These are phyloP conservation scores for Colletotrichum lindemuthianum DNA, from an alignment of 2,329 filamentous ascomycete species.

Conservation along the genomic window DNA sequence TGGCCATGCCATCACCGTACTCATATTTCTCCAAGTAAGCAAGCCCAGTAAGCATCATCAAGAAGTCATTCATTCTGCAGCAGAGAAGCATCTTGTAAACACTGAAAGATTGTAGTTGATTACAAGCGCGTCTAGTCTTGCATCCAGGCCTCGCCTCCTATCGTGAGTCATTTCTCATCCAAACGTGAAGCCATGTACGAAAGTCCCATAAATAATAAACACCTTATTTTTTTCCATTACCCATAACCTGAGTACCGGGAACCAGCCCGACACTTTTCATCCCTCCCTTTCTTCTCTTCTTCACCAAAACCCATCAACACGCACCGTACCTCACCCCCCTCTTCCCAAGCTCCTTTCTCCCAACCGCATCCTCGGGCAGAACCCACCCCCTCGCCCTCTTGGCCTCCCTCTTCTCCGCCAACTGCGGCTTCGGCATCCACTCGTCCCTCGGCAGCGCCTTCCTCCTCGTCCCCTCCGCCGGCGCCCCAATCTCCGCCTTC, in stretches of 20 bases:
- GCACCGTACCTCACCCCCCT: constrained; percentile 68
- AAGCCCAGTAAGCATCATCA: too few species aligned
- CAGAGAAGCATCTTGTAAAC: neutral
- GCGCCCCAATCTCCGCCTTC: constrained; percentile 78
- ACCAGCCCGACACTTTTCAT: constrained; percentile 14
- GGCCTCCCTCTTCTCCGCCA: constrained; percentile 79
- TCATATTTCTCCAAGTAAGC: neutral
- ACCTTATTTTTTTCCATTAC: constrained; percentile 6
- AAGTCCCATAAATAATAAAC: neutral
- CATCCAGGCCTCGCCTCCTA: neutral
- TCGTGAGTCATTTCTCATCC: constrained; percentile 6
- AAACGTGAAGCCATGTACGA: constrained; percentile 7
- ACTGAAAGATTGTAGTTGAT: constrained; percentile 15
- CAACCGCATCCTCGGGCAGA: constrained; percentile 77
- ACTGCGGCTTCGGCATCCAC: constrained; percentile 80
- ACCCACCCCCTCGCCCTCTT: constrained; percentile 81
- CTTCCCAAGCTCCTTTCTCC: constrained; percentile 76
- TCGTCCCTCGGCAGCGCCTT: constrained; percentile 75
- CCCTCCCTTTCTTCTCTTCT: constrained; percentile 8
- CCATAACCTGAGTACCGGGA: constrained; percentile 11
- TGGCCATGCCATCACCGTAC: neutral
- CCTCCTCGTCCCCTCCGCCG: constrained; percentile 76
- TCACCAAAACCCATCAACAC: constrained; percentile 43
- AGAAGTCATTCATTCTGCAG: too few species aligned
- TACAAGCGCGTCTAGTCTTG: constrained; percentile 27